Evolutionary conservation across 1,139 yeast genomes (phyloP), one percentile per base, ranked within the genome.

Genomic region (Trichomonascaceae sp.): DNA sequence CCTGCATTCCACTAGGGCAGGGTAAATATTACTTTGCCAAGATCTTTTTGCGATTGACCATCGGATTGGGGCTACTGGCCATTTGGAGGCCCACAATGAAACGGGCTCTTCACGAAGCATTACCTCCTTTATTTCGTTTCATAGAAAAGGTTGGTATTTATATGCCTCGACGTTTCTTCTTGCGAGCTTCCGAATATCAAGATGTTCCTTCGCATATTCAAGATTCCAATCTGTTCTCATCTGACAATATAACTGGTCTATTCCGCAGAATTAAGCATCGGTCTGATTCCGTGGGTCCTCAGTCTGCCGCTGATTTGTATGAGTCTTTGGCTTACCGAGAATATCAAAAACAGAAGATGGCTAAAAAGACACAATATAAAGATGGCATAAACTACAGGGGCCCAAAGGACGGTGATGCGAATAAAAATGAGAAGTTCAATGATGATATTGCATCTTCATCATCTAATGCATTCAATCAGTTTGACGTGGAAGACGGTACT

Each of bases 71-170:
- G 0, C 57, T 78, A n/a, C 85, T 89, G 43, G 81, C 81, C 0
- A 58, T 75, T 1, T 89, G 96, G 96, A 83, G 88, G 59, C 69
- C 79, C 0, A 53, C 80, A 3, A 78, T 88, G 57, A 89, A 88
- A 67, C 85, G 85, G 17, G 61, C 82, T 1, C 71, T 87, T 1
- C 77, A 80, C 61, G 75, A 78, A 18, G 54, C 60, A 19, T 63
- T 74, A 32, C 77, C 78, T 3, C 76, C 76, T 2, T 54, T 74
- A 13, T 72, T 67, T 63, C 66, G 76, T 27, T 54, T 61, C 24
- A 56, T 72, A 41, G 70, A 69, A 48, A 58, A 59, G 27, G 56
- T 66, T 15, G 77, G 77, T n/a, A 53, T 74, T 15, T 58, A 67
- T 12, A 65, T 70, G 67, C 77, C 78, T 3, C 68, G 78, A 38